Evolutionary conservation across 2,329 filamentous ascomycete species (phyloP).

Genomic region (Dissoconium aciculare): DNA sequence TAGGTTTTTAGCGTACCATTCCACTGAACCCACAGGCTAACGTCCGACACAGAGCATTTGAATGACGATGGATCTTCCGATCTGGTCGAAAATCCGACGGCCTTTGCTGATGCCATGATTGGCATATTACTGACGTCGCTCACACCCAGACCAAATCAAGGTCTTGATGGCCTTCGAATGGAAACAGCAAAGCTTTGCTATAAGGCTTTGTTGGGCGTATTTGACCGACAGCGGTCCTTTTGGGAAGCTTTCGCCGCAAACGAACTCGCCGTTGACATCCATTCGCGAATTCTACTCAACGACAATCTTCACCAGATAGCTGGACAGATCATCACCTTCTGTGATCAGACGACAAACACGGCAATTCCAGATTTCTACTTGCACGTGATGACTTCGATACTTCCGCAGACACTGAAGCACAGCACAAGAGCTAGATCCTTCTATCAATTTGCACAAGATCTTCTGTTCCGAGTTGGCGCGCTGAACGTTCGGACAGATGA

Average conservation of each 20-base stretch:
- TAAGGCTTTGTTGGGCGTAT: constrained; percentile 5
- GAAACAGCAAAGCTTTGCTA: neutral
- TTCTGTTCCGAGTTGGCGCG: constrained; percentile 10
- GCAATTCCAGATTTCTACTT: constrained; percentile 14
- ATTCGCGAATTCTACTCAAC: constrained; percentile 19
- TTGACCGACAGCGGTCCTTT: constrained; percentile 18
- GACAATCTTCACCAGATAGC: constrained; percentile 7
- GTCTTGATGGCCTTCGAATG: neutral
- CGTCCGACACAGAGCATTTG: constrained; percentile 8
- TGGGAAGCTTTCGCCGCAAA: constrained; percentile 13
- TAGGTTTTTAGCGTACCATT: constrained; percentile 3
- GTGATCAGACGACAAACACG: constrained; percentile 9
- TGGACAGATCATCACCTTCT: constrained; percentile 13
- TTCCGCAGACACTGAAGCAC: constrained; percentile 11
- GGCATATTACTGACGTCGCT: too few relatives aligned
- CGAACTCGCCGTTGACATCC: constrained; percentile 23
- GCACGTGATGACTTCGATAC: constrained; percentile 9
- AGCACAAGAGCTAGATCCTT: constrained; percentile 7
- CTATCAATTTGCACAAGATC: constrained; percentile 11
- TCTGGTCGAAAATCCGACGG: constrained; percentile 14
- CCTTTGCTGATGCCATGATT: constrained; percentile 12
- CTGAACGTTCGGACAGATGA: constrained; percentile 10
- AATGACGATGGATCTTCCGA: constrained; percentile 4
- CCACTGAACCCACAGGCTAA: constrained; percentile 5
- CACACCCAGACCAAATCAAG: too few relatives aligned